Evolutionary conservation across 768 basidiomycete genomes (phyloP).

Genomic region (Tephrocybe sp.): DNA sequence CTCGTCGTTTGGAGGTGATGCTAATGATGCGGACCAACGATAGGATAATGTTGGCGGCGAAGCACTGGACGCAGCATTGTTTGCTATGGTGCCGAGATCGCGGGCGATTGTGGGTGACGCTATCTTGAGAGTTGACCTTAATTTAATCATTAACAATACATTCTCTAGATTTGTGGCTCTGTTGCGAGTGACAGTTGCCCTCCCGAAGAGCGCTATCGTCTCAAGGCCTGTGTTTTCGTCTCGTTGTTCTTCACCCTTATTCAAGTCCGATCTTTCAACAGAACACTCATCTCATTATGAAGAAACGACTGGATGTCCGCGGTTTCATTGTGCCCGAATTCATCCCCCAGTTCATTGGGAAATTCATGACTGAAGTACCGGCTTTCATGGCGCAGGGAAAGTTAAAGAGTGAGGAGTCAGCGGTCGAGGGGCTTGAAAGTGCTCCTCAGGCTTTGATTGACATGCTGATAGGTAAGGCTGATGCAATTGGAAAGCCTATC

Average conservation of each 20-base stretch:
- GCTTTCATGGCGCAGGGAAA: constrained; percentile 35
- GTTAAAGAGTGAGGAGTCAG: constrained; percentile 38
- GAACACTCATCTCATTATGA: constrained; percentile 39
- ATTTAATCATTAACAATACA: neutral
- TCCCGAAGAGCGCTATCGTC: constrained; percentile 10
- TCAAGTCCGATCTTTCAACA: constrained; percentile 9
- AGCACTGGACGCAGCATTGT: constrained; percentile 30
- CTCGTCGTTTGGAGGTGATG: neutral
- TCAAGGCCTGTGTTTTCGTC: constrained; percentile 7
- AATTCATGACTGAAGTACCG: constrained; percentile 39
- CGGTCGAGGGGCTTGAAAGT: constrained; percentile 37
- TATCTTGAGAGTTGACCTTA: neutral
- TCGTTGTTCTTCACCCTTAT: neutral
- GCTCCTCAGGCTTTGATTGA: constrained; percentile 29
- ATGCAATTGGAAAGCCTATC: constrained; percentile 12
- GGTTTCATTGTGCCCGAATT: constrained; percentile 40
- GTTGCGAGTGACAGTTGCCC: constrained; percentile 4
- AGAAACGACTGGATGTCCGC: constrained; percentile 39
- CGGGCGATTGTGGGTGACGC: constrained; percentile 38
- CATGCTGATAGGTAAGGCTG: constrained; percentile 1
- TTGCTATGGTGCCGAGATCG: constrained; percentile 35
- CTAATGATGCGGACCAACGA: constrained; percentile 12
- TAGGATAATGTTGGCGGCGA: constrained; percentile 51
- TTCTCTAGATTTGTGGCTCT: constrained; percentile 6
- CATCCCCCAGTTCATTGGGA: constrained; percentile 27